phyloP scores from a whole-genome alignment of 345 rosid species.

The Acer campestre region DNA sequence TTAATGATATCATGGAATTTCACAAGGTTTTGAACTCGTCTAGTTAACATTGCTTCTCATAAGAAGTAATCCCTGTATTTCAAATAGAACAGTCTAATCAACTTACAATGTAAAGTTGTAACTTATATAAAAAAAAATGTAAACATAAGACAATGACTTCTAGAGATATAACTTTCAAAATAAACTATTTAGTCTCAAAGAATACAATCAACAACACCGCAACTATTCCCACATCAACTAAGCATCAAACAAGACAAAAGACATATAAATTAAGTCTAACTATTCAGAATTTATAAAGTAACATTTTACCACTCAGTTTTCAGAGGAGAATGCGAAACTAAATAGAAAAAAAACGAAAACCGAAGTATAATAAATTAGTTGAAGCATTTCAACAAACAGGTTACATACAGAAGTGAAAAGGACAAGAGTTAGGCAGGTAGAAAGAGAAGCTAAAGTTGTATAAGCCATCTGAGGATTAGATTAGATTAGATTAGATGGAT shows the following conservation, averaged over 20 bases:
- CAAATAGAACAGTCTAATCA: background rate
- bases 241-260: background rate
- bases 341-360: background rate
- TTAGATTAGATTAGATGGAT: no score
- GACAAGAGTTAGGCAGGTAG: no score
- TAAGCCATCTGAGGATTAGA: no score
- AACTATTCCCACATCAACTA: background rate
- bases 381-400: conserved; percentile 14
- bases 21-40: conserved; percentile 9
- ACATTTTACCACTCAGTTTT: background rate
- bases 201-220: background rate
- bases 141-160: background rate
- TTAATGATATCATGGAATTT: conserved; percentile 1
- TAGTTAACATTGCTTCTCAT: conserved; percentile 24
- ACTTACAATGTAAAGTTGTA: no score
- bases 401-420: background rate
- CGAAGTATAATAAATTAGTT: no score
- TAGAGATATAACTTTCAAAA: background rate
- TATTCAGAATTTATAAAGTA: background rate
- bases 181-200: background rate
- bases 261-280: background rate
- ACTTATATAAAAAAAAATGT: background rate
- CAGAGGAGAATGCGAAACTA: background rate
- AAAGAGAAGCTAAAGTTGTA: no score
- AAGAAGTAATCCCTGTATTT: background rate